Percentiles rank a stretch among this genome's conserved stretches.
Conservation (phyloP, 805 yeast species). For the Yarrowia osloensis region DNA sequence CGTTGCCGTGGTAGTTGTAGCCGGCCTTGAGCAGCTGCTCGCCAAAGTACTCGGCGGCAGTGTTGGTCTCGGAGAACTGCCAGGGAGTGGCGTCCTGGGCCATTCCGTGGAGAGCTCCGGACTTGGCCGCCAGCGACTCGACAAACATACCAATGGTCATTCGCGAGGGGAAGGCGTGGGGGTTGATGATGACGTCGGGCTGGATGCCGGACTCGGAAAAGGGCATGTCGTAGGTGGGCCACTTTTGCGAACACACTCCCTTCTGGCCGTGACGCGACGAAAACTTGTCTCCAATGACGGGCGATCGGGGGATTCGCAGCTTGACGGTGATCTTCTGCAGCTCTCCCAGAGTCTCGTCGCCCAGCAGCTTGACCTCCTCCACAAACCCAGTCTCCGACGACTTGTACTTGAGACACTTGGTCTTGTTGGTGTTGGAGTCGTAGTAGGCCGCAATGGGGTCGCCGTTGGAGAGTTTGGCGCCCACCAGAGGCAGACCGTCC, state of each 20-base stretch:
- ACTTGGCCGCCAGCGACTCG: slow-evolving; percentile 97
- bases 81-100: slow-evolving; percentile 98
- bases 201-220: slow-evolving; percentile 94
- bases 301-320: slow-evolving; percentile 86
- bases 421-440: slow-evolving; percentile 88
- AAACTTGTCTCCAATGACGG: slow-evolving; percentile 95
- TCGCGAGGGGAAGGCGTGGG: slow-evolving; percentile 99
- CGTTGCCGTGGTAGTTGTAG: slow-evolving; percentile 96
- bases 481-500: slow-evolving; percentile 91
- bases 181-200: slow-evolving; percentile 96
- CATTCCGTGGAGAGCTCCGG: slow-evolving; percentile 96
- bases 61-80: slow-evolving; percentile 85
- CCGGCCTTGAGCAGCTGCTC: slow-evolving; percentile 87
- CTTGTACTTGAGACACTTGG: slow-evolving; percentile 90
- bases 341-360: slow-evolving; percentile 79
- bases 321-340: slow-evolving; percentile 84
- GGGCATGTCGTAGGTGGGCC: slow-evolving; percentile 98
- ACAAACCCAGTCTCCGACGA: slow-evolving; percentile 92
- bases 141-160: slow-evolving; percentile 99
- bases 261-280: slow-evolving; percentile 98
- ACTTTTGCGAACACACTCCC: slow-evolving; percentile 97
- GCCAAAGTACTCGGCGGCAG: slow-evolving; percentile 97
- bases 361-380: slow-evolving; percentile 89
- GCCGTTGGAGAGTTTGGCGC: slow-evolving; percentile 86
- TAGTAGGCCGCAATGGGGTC: slow-evolving; percentile 92